These are phyloP conservation scores for Fusarium concolor DNA, from an alignment of 2,329 filamentous ascomycete species.

Conservation along the genomic window DNA sequence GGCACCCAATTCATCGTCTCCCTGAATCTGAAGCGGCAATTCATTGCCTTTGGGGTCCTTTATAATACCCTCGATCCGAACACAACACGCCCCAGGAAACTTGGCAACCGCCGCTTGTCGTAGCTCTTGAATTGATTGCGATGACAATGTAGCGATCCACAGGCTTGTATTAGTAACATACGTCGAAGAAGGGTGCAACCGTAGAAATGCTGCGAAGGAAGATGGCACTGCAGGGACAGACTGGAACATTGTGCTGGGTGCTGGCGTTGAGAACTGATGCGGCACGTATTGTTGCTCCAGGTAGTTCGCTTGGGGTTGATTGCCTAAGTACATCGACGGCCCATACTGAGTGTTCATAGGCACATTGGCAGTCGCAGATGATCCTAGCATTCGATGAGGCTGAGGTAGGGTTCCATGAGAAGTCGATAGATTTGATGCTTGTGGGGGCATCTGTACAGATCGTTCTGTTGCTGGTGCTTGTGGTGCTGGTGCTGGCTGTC, in stretches of 20 bases:
- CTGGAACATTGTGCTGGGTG: conserved; percentile 43
- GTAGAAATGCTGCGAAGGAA: conserved; percentile 72
- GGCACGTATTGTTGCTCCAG: conserved; percentile 50
- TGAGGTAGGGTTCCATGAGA: conserved; percentile 35
- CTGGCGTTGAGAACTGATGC: conserved; percentile 45
- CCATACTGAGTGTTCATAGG: conserved; percentile 52
- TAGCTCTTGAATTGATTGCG: conserved; percentile 70
- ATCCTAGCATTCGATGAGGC: conserved; percentile 42
- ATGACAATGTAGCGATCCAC: conserved; percentile 74
- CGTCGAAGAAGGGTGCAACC: conserved; percentile 73
- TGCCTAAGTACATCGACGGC: conserved; percentile 54
- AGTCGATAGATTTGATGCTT: conserved; percentile 31
- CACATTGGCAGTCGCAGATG: conserved; percentile 41
- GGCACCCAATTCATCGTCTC: conserved; percentile 77
- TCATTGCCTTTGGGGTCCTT: conserved; percentile 70
- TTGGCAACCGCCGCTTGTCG: conserved; percentile 70
- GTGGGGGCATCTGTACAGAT: conserved; percentile 40
- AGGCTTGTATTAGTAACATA: conserved; percentile 63
- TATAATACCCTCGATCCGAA: conserved; percentile 74
- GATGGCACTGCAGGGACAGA: conserved; percentile 36
- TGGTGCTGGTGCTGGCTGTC: conserved; percentile 24
- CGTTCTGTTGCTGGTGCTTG: conserved; percentile 23
- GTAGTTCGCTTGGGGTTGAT: conserved; percentile 54
- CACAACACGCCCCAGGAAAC: conserved; percentile 69
- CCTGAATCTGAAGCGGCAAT: conserved; percentile 72